phyloP scores from a whole-genome alignment of 305 asterid species.

The Ilex paraguariensis region DNA sequence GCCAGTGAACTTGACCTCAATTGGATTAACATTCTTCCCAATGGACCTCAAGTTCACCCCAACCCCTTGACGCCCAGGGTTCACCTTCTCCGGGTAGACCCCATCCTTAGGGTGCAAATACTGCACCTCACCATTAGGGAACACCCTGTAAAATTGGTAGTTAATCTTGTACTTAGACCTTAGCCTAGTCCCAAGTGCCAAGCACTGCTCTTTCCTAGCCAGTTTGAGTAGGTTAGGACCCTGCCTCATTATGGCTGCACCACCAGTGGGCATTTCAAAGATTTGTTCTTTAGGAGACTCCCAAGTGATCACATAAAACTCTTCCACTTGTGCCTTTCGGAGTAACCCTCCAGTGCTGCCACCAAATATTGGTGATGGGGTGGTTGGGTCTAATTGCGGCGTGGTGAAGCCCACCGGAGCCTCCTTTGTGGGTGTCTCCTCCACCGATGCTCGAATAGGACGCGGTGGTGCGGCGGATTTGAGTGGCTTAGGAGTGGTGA shows the following conservation, averaged over 20 bases:
- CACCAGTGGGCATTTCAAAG: constrained; percentile 98
- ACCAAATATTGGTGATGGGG: constrained; percentile 91
- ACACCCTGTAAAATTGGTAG: constrained; percentile 86
- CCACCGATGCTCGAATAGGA: constrained; percentile 68
- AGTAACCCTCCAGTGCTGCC: constrained; percentile 95
- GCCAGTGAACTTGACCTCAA: constrained; percentile 92
- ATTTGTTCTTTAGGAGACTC: constrained; percentile 87
- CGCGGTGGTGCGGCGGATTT: constrained; percentile 21
- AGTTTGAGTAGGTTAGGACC: constrained; percentile 81
- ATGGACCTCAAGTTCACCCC: constrained; percentile 68
- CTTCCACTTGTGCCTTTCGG: constrained; percentile 87
- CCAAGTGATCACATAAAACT: constrained; percentile 91
- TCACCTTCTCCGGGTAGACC: constrained; percentile 92
- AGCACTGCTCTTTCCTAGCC: constrained; percentile 89
- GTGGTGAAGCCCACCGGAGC: constrained; percentile 90
- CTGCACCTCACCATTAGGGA: constrained; percentile 92
- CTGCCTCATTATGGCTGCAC: constrained; percentile 91
- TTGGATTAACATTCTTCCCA: constrained; percentile 73
- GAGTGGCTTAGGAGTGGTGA: constrained; percentile 34
- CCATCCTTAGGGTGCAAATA: constrained; percentile 93
- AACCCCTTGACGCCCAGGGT: constrained; percentile 77
- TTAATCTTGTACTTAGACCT: constrained; percentile 89
- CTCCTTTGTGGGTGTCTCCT: constrained; percentile 18
- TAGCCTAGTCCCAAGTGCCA: constrained; percentile 76
- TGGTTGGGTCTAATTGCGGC: constrained; percentile 85